Evolutionary conservation across 306 rosid genomes (phyloP).

Genomic region (Glycine latifolia): DNA sequence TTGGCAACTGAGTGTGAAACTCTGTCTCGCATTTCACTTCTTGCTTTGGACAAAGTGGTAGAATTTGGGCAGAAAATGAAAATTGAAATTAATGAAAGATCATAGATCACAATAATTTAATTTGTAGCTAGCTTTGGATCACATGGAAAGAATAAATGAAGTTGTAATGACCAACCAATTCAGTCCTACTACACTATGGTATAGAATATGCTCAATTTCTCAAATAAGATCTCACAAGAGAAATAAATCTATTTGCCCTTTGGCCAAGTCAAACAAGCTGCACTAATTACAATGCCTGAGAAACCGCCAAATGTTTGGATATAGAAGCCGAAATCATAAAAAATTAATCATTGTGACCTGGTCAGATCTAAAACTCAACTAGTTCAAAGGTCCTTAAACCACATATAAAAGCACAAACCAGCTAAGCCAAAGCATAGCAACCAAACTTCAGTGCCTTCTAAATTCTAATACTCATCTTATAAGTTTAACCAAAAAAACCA

Average conservation of each 20-base stretch:
- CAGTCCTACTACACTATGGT: conserved; percentile 19
- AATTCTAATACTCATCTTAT: not conserved
- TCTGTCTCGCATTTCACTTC: conserved; percentile 22
- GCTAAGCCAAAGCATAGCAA: conserved; percentile 40
- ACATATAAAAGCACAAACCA: conserved; percentile 53
- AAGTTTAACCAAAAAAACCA: not conserved
- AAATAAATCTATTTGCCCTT: conserved; percentile 36
- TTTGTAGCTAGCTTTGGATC: conserved; percentile 23
- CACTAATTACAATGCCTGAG: conserved; percentile 45
- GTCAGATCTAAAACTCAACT: conserved; percentile 48
- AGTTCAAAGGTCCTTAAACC: conserved; percentile 35
- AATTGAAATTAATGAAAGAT: not conserved
- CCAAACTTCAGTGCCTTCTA: conserved; percentile 29
- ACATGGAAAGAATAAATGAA: not conserved
- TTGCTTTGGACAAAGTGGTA: conserved; percentile 41
- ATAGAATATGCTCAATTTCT: conserved; percentile 32
- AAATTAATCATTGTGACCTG: conserved; percentile 54
- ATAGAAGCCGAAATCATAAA: conserved; percentile 50
- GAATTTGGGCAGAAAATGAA: not conserved
- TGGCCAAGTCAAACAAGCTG: conserved; percentile 56
- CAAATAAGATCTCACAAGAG: conserved; percentile 18
- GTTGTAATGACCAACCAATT: conserved; percentile 45
- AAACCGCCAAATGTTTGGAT: conserved; percentile 56
- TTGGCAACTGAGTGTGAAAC: not conserved
- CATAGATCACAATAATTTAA: conserved; percentile 23